phyloP scores from a whole-genome alignment of 2,329 filamentous ascomycete species.

The Alternaria burnsii region DNA sequence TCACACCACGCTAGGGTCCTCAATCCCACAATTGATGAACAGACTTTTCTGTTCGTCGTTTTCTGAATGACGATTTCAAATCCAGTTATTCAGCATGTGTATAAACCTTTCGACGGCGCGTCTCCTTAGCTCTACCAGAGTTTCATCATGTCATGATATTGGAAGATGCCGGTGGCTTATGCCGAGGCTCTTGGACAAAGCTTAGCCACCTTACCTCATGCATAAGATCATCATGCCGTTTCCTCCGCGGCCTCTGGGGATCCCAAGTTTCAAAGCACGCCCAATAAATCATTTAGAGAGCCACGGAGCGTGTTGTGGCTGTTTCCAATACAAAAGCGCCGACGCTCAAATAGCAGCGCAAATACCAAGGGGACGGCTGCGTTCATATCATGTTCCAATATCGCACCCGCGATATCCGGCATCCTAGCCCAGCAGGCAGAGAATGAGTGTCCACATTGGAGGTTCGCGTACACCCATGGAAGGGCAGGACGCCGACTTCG shows the following conservation, averaged over 20 bases:
- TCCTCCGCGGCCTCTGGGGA: conserved; percentile 20
- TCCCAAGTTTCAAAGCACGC: conserved; percentile 9
- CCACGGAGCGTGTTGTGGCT: conserved; percentile 1
- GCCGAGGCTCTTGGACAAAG: conserved; percentile 43
- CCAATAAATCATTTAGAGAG: conserved; percentile 17
- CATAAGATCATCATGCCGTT: conserved; percentile 33
- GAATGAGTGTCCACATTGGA: conserved; percentile 1
- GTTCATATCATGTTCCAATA: neutral
- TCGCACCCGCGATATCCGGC: conserved; percentile 20
- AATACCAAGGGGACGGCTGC: neutral
- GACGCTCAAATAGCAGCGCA: neutral
- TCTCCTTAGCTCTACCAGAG: neutral
- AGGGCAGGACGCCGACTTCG: conserved; percentile 2
- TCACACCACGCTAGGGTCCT: conserved; percentile 11
- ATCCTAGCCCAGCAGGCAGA: conserved; percentile 10
- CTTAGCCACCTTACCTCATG: conserved; percentile 33
- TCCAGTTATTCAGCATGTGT: neutral
- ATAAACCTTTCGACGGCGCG: neutral
- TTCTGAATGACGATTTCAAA: neutral
- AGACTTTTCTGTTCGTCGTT: conserved; percentile 8
- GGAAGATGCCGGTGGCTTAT: conserved; percentile 28
- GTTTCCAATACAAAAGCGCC: neutral
- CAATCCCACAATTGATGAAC: conserved; percentile 8
- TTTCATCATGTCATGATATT: conserved; percentile 30
- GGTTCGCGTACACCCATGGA: neutral